These are phyloP conservation scores for Beverwykella pulmonaria DNA, from an alignment of 495 filamentous ascomycete species.

Conservation along the genomic window DNA sequence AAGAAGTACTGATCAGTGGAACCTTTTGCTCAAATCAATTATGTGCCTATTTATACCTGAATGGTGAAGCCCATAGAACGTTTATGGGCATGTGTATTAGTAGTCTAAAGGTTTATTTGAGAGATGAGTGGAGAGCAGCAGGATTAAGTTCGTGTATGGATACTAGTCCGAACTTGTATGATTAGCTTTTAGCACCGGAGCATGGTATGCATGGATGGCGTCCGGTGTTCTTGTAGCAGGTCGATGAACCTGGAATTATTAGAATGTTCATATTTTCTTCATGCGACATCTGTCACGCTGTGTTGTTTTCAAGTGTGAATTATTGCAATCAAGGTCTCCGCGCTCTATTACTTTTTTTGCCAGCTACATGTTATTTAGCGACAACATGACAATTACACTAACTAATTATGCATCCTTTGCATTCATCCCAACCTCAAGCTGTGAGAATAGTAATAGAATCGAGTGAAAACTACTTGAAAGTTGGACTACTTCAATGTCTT, in stretches of 20 bases:
- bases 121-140: not conserved
- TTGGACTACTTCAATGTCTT: no score
- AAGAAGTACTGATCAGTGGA: slow-evolving; percentile 21
- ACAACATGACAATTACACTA: no score
- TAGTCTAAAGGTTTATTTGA: not conserved
- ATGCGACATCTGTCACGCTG: no score
- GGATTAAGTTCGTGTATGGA: not conserved
- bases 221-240: not conserved
- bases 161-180: not conserved
- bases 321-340: no score
- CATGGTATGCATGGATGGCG: not conserved
- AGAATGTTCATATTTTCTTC: not conserved
- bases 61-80: not conserved
- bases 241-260: not conserved
- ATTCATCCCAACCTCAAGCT: no score
- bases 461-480: no score
- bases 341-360: no score
- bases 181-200: not conserved
- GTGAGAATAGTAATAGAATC: no score
- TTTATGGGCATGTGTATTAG: not conserved
- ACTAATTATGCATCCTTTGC: no score
- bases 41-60: no score
- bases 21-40: not conserved
- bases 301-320: no score
- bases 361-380: no score